Evolutionary conservation across 2,329 filamentous ascomycete species (phyloP), one percentile per base, ranked within the genome.

Genomic region (Pseudophaeomoniella oleicola): DNA sequence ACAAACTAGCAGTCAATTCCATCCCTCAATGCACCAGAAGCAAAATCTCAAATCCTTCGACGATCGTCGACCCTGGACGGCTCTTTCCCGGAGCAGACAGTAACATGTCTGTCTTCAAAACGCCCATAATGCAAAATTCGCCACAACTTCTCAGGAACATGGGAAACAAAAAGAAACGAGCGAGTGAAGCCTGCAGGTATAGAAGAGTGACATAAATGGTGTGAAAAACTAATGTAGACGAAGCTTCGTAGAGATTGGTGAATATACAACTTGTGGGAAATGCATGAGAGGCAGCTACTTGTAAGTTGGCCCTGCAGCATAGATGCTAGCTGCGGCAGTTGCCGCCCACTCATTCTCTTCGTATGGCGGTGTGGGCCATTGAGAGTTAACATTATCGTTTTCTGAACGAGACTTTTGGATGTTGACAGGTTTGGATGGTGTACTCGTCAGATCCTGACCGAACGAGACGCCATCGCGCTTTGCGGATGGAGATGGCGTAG

Each of bases 291-390:
- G 35, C n/a, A 29, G 39, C 50, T 56, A 60, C 39, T 55, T 51
- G 44, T 48, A 58, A 37, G 50, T 55, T 38, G 56, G 48, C 44
- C 80, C 73, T 19, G 77, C 75, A 37, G 80, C 78, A 65, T 82
- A 81, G 46, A 87, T 86, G 59, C 81, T 86, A 4, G 83, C 81
- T 9, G 85, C 75, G 18, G 84, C 81, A 30, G 82, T 79, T 5
- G 81, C 76, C 13, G 81, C 85, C 88, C 87, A 96, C 55, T 94
- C 87, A 44, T 78, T 78, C 49, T 93, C 87, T 51, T 94, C 87
- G 48, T 94, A 94, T 3, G 90, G 88, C 15, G 90, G 90, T 12
- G 90, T 96, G 3, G 87, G 88, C 81, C 87, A 94, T 60, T 94
- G 90, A 29, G 76, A 69, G 37, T 67, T 59, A 15, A 64, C 61